Evolutionary conservation across 2,329 filamentous ascomycete genomes (phyloP).

Genomic region (Ophiostoma sp.): DNA sequence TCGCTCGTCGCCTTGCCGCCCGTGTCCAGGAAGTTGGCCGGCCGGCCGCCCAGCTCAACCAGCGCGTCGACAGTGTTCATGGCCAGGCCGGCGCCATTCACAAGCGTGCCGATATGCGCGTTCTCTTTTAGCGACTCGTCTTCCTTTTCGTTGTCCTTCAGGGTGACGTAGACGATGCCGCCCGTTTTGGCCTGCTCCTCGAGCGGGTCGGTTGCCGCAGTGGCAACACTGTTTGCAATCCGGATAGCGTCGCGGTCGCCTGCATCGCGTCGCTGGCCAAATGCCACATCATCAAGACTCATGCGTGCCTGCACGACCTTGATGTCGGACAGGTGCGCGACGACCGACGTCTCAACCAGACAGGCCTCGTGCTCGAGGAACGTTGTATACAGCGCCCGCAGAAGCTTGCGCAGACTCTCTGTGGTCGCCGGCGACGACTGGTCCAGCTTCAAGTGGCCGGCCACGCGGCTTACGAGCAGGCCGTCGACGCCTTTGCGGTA

Average conservation of each 20-base stretch:
- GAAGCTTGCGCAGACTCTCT: constrained; percentile 42
- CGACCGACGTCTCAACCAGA: constrained; percentile 39
- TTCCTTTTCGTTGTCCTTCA: constrained; percentile 36
- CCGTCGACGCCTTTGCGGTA: constrained; percentile 47
- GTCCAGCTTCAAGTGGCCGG: constrained; percentile 48
- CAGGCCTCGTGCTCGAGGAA: constrained; percentile 46
- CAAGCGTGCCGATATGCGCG: constrained; percentile 66
- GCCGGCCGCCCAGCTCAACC: constrained; percentile 58
- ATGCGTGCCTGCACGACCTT: constrained; percentile 41
- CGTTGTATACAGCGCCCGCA: constrained; percentile 49
- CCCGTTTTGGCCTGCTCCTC: constrained; percentile 45
- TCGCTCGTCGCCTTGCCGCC: constrained; percentile 81
- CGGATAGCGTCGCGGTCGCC: constrained; percentile 5
- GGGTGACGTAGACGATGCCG: constrained; percentile 74
- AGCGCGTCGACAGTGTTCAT: constrained; percentile 89
- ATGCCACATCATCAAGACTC: constrained; percentile 45
- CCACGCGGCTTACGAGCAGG: constrained; percentile 40
- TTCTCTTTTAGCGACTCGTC: constrained; percentile 27
- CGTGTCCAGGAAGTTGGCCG: constrained; percentile 83
- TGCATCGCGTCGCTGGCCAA: constrained; percentile 38
- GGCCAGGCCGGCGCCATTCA: constrained; percentile 83
- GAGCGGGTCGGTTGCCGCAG: constrained; percentile 32
- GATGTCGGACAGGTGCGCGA: constrained; percentile 24
- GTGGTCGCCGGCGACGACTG: constrained; percentile 35
- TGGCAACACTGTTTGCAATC: constrained; percentile 3